Evolutionary conservation across 2,329 filamentous ascomycete species (phyloP).

Genomic region (Colletotrichum euphorbiae): DNA sequence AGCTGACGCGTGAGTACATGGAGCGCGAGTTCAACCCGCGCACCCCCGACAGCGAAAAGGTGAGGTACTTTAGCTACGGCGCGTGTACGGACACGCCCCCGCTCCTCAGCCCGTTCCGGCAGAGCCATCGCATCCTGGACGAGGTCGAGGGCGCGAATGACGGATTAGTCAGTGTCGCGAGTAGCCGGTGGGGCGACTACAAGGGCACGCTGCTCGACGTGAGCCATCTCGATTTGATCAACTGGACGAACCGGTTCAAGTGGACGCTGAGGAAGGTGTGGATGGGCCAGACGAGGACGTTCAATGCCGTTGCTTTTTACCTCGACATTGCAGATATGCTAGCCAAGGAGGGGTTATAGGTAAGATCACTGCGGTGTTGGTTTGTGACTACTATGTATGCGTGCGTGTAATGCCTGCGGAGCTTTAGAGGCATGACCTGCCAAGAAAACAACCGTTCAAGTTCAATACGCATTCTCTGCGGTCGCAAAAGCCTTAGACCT

Average conservation of each 20-base stretch:
- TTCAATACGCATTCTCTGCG: too few species aligned
- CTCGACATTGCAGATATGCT: constrained; percentile 77
- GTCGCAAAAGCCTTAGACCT: too few species aligned
- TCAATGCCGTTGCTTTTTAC: constrained; percentile 77
- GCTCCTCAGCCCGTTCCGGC: constrained; percentile 73
- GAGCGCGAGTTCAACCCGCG: constrained; percentile 67
- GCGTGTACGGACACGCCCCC: constrained; percentile 63
- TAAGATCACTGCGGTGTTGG: too few species aligned
- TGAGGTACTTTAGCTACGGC: constrained; percentile 73
- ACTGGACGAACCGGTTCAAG: constrained; percentile 72
- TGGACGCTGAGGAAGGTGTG: constrained; percentile 65
- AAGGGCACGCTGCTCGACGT: constrained; percentile 72
- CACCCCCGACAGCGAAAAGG: constrained; percentile 63
- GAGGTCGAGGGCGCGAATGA: constrained; percentile 71
- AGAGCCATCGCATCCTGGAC: constrained; percentile 62
- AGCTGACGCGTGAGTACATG: constrained; percentile 72
- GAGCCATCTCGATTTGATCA: constrained; percentile 74
- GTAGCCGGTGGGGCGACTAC: constrained; percentile 72
- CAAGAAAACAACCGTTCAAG: too few species aligned
- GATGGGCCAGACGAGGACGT: constrained; percentile 67
- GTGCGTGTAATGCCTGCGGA: background rate
- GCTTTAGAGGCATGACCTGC: too few species aligned
- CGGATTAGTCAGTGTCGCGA: constrained; percentile 74
- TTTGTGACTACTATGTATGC: too few species aligned
- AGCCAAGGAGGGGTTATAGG: constrained; percentile 69